These are phyloP conservation scores for Kernera saxatilis DNA, from an alignment of 345 rosid genomes.

Conservation along the genomic window DNA sequence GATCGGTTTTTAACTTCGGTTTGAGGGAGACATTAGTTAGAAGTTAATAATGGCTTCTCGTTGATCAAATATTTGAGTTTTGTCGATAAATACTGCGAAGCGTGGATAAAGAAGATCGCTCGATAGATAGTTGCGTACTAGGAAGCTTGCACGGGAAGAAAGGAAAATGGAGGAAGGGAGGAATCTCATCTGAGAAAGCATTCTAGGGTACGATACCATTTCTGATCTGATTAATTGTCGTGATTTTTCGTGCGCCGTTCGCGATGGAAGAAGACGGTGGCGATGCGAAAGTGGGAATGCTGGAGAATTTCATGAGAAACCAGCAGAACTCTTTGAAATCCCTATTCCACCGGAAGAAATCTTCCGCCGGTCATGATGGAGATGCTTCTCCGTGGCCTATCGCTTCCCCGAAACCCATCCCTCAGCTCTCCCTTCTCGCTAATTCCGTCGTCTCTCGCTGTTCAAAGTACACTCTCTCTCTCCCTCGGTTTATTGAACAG, in stretches of 20 bases:
- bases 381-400: slow-evolving; percentile 21
- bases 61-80: background rate
- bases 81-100: background rate
- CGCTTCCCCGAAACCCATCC: slow-evolving; percentile 57
- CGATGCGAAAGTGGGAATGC: slow-evolving; percentile 20
- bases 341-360: slow-evolving; percentile 56
- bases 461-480: slow-evolving; percentile 46
- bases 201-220: background rate
- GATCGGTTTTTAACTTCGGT: background rate
- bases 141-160: slow-evolving; percentile 18
- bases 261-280: slow-evolving; percentile 30
- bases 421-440: slow-evolving; percentile 77
- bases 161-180: background rate
- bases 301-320: slow-evolving; percentile 53
- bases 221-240: slow-evolving; percentile 1
- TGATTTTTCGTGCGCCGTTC: background rate
- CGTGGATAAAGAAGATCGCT: background rate
- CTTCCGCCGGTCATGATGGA: slow-evolving; percentile 31
- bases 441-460: slow-evolving; percentile 88
- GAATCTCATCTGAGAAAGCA: background rate
- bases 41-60: background rate
- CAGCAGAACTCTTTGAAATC: slow-evolving; percentile 62
- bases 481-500: background rate
- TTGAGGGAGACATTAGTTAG: background rate
- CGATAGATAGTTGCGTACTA: background rate